Base-by-base conservation (phyloP, 176 grass and related monocot species). In the Carex pumila region DNA sequence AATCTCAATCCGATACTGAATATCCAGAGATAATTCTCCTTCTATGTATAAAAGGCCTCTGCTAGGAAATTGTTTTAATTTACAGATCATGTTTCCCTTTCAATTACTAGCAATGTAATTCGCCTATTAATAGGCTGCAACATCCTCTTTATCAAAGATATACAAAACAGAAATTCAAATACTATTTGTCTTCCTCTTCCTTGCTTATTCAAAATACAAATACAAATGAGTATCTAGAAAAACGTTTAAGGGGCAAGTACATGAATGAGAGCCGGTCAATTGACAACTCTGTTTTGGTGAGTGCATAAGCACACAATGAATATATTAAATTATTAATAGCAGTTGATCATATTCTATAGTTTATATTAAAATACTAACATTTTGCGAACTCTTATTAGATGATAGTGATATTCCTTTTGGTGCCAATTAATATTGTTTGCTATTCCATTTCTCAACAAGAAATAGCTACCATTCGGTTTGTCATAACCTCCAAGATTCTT, bases 261-360 rank as follows among this genome's bases (percentile, higher is more conserved):
- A 80, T 87, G 66, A 88, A 92, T 30, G 87, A 84, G 49, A 76
- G 67, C 66, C 17, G 5, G 66, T 92, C 87, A 50, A 87, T 56
- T 61, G 92, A 91, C 32, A 95, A 39, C 87, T 50, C 85, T 17
- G 45, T 89, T 75, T 15, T 92, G 93, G 93, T 95, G 80, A 95
- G 90, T 87, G 39, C 45, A 53, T 67, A 69, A 5, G 25, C 25
- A 25, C 30, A 68, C 41, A 67, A 83, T 47, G 22, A 83, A 3
- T 62, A 45, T 25, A 25, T 25, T 25, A 25, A 25, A 25, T 25
- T 17, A 31, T 69, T 83, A 29, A 83, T 83, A 69, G 14, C 41
- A 67, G 19, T 68, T 52, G 22, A 68, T 68, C 12, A 12, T 67
- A 47, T 55, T 50, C 19, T 9, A n/a, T n/a, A 54, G 15, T 21